These are phyloP conservation scores for Russula ochroleuca DNA, from an alignment of 768 basidiomycete genomes.

Conservation along the genomic window DNA sequence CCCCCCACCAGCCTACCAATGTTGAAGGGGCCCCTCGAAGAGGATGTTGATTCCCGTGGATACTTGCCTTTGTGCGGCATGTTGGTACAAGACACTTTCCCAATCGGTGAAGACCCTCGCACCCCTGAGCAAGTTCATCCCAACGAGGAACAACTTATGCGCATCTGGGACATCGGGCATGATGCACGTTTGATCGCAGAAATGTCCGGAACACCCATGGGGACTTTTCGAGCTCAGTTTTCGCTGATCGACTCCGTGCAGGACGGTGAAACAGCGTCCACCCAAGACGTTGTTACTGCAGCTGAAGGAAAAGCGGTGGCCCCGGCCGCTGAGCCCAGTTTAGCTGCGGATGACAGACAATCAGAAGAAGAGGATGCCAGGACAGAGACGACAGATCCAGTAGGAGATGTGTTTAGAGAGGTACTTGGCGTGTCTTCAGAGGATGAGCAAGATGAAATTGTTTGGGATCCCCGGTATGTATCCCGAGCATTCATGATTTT, in stretches of 20 bases:
- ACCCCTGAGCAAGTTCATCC: constrained; percentile 58
- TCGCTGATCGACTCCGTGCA: constrained; percentile 22
- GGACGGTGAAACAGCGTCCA: background rate
- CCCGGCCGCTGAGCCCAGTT: constrained; percentile 1
- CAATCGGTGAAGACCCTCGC: constrained; percentile 16
- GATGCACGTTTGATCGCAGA: constrained; percentile 57
- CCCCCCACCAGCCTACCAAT: constrained; percentile 57
- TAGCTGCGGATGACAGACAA: constrained; percentile 30
- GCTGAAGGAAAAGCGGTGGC: background rate
- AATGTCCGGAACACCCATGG: constrained; percentile 15
- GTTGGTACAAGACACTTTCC: constrained; percentile 38
- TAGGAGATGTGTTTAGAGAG: constrained; percentile 61
- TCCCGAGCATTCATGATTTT: background rate
- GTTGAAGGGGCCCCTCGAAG: constrained; percentile 66
- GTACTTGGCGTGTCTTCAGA: constrained; percentile 41
- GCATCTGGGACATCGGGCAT: constrained; percentile 76
- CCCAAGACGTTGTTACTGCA: background rate
- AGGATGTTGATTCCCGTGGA: constrained; percentile 85
- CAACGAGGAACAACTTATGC: constrained; percentile 93
- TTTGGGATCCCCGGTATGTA: constrained; percentile 63
- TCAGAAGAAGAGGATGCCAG: constrained; percentile 53
- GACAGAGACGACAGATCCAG: constrained; percentile 70
- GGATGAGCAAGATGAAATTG: constrained; percentile 67
- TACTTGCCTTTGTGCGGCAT: constrained; percentile 76
- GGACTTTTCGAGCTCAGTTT: constrained; percentile 20